Percentiles rank a stretch among this genome's conserved stretches.
Evolutionary conservation across 2,329 filamentous ascomycete species (phyloP).

Genomic region (Fusarium subglutinans): DNA sequence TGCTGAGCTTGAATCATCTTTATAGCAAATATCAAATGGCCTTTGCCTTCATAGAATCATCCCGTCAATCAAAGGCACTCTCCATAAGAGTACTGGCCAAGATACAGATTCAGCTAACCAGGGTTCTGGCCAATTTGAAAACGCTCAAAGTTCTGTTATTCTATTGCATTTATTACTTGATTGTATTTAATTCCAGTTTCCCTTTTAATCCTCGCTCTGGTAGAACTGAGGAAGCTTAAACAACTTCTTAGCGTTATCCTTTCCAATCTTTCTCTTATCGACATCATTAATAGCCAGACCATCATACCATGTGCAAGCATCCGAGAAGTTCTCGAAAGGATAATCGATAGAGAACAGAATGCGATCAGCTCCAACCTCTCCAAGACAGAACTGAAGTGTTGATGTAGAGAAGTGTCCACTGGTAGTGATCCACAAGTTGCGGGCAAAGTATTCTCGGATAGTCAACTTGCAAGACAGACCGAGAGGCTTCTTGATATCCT

Average conservation of each 20-base stretch:
- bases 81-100: background rate
- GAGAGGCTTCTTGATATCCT: constrained; percentile 63
- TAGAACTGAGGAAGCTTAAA: constrained; percentile 47
- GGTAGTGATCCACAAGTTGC: constrained; percentile 67
- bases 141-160: background rate
- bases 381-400: constrained; percentile 59
- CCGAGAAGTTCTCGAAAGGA: constrained; percentile 58
- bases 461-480: constrained; percentile 59
- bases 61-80: background rate
- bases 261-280: constrained; percentile 53
- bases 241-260: constrained; percentile 55
- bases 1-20: background rate
- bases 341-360: constrained; percentile 65
- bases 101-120: background rate
- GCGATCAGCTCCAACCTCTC: constrained; percentile 59
- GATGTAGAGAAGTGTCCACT: constrained; percentile 64
- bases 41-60: background rate
- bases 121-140: background rate
- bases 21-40: background rate
- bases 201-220: constrained; percentile 29
- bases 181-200: background rate
- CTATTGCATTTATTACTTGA: background rate
- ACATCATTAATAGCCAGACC: constrained; percentile 46
- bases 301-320: constrained; percentile 55
- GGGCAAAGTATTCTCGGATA: constrained; percentile 61